Percentiles rank a stretch among this genome's conserved stretches.
Conservation (phyloP, 352 stramenopile genomes). For the Globisporangium nodosum region DNA sequence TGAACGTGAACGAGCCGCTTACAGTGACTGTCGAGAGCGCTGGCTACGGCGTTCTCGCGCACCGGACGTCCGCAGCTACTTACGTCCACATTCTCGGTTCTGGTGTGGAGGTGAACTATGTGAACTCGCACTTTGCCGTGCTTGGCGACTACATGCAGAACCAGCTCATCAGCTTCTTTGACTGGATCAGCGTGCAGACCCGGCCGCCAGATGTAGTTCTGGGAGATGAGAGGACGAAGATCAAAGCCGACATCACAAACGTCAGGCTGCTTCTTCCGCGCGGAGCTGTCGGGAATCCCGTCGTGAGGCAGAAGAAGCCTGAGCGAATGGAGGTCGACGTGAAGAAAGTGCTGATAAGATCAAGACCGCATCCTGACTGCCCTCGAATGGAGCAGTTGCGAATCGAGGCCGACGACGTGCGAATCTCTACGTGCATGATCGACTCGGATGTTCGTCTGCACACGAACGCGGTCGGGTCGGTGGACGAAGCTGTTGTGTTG, state of each 20-base stretch:
- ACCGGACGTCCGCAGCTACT: slow-evolving; percentile 33
- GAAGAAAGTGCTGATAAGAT: slow-evolving; percentile 32
- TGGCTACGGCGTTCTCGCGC: slow-evolving; percentile 33
- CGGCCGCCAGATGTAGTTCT: slow-evolving; percentile 23
- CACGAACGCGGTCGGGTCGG: slow-evolving; percentile 27
- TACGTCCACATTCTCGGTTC: slow-evolving; percentile 41
- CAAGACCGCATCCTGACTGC: slow-evolving; percentile 34
- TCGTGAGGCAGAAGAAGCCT: slow-evolving; percentile 28
- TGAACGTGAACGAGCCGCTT: slow-evolving; percentile 24
- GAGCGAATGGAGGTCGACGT: slow-evolving; percentile 56
- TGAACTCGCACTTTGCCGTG: slow-evolving; percentile 36
- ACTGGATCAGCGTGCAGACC: slow-evolving; percentile 49
- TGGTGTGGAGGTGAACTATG: slow-evolving; percentile 51
- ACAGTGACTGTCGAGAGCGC: slow-evolving; percentile 38
- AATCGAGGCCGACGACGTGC: slow-evolving; percentile 29
- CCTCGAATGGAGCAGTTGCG: slow-evolving; percentile 41
- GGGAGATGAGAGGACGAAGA: slow-evolving; percentile 44
- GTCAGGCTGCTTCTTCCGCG: slow-evolving; percentile 45
- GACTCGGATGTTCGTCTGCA: slow-evolving; percentile 16
- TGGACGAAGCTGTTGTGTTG: slow-evolving; percentile 26
- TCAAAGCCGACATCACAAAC: slow-evolving; percentile 34
- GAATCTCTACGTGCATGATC: slow-evolving; percentile 37
- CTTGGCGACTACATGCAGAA: slow-evolving; percentile 49
- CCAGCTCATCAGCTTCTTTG: slow-evolving; percentile 60
- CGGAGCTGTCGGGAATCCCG: slow-evolving; percentile 33